Evolutionary conservation across 805 yeast genomes (phyloP), one percentile per base, ranked within the genome.

Genomic region (Phaffomyces antillensis): DNA sequence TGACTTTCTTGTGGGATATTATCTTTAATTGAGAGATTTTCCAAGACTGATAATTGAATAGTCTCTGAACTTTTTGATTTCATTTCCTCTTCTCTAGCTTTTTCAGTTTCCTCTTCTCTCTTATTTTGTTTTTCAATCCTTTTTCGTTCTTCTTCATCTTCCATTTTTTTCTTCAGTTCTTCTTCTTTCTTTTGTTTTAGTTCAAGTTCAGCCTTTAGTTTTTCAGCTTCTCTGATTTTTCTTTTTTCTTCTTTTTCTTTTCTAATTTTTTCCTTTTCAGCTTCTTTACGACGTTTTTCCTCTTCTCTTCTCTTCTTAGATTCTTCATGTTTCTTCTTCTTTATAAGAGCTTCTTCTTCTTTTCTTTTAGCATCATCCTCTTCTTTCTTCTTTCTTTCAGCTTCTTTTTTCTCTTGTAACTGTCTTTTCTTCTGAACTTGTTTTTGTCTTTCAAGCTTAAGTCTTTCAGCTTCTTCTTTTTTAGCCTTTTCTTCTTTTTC

Each of bases 401-500:
- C 79, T 52, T 79, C 83, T 48, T 75, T 71, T 24, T 70, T 63
- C 53, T 81, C 86, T 43, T 73, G 79, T 33, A 73, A 34, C 11
- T 17, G 66, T 34, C 79, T 70, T 56, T 81, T 83, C 70, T 81
- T 82, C 56, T 83, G 89, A 54, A 77, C 80, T 37, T 79, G 79
- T 62, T 81, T 82, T 54, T 84, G 89, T 58, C 74, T 72, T 70
- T 58, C 55, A 36, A 56, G 54, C 12, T 28, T 71, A 72, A 53
- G 82, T 83, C 60, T 79, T 81, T 12, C 33, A 31, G 16, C 33
- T 11, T 31, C 17, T 58, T 80, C 77, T 54, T 81, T 86, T 48
- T 75, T 77, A 41, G 77, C 85, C 57, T 75, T 79, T 61, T 79
- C 83, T 62, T 83, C 91, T 8, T 79, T 81, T 52, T 83, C 89